Percentiles rank a stretch among this genome's conserved stretches.
These are phyloP conservation scores for Heterobasidion occidentale DNA, from an alignment of 1,284 basidiomycete species.

Conservation along the genomic window DNA sequence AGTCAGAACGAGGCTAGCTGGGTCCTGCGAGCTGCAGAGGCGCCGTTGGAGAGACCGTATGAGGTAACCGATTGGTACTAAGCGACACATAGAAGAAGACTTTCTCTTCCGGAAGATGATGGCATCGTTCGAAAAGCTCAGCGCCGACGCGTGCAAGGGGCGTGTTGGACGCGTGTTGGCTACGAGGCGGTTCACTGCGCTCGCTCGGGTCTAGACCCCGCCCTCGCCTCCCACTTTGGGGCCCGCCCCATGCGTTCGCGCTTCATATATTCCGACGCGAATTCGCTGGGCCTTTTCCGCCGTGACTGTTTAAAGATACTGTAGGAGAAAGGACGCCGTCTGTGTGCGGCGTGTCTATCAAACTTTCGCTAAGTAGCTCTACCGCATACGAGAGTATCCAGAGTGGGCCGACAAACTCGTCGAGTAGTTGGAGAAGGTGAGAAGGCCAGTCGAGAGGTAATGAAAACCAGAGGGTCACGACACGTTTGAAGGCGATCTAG, in stretches of 20 bases:
- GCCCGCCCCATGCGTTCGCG: not conserved
- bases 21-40: not conserved
- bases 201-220: not conserved
- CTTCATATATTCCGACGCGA: too few species aligned
- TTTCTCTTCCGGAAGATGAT: constrained; percentile 1
- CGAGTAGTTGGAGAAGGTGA: too few species aligned
- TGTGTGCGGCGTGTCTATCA: too few species aligned
- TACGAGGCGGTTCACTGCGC: not conserved
- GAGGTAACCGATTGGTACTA: constrained; percentile 1
- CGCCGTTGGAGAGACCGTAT: not conserved
- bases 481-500: too few species aligned
- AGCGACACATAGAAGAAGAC: constrained; percentile 4
- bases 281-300: too few species aligned
- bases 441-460: too few species aligned
- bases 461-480: too few species aligned
- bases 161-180: constrained; percentile 3
- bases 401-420: too few species aligned
- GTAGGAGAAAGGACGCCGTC: too few species aligned
- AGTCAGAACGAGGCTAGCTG: not conserved
- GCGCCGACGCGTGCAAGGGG: constrained; percentile 2
- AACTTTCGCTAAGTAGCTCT: too few species aligned
- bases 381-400: too few species aligned
- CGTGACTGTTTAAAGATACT: too few species aligned
- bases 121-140: not conserved
- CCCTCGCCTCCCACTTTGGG: not conserved